Evolutionary conservation across 176 grass and related monocot genomes (phyloP).

Genomic region (Juncus effusus): DNA sequence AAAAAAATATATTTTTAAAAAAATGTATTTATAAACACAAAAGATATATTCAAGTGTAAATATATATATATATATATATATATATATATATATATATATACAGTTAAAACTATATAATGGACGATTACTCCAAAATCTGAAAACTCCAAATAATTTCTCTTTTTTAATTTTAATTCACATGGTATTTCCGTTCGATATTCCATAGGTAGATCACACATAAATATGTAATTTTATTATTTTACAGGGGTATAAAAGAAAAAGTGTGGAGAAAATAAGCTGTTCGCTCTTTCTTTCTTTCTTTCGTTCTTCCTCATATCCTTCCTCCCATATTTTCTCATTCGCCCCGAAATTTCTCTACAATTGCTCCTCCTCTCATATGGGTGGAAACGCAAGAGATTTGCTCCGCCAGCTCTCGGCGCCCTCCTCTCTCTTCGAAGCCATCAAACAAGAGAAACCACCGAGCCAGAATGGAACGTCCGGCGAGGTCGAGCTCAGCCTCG

Average conservation of each 20-base stretch:
- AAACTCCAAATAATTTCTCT: no score
- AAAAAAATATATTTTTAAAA: no score
- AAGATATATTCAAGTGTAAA: no score
- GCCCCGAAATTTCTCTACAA: no score
- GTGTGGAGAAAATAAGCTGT: constrained; percentile 17
- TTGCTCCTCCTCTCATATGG: constrained; percentile 14
- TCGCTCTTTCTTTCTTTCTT: neutral
- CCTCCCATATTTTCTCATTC: neutral
- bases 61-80: no score
- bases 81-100: no score
- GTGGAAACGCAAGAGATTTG: constrained; percentile 10
- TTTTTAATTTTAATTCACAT: no score
- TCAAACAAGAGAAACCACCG: constrained; percentile 4
- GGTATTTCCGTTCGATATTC: no score
- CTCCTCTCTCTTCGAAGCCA: neutral
- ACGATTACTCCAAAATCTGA: no score
- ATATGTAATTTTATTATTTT: constrained; percentile 13
- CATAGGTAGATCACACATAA: no score
- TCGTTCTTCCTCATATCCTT: neutral
- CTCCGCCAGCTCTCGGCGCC: constrained; percentile 14
- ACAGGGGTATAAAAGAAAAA: constrained; percentile 4
- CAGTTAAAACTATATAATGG: no score
- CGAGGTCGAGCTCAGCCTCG: constrained; percentile 62
- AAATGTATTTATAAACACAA: no score
- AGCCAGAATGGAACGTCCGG: constrained; percentile 1